Evolutionary conservation across 2,329 filamentous ascomycete genomes (phyloP), one percentile per base, ranked within the genome.

Genomic region (Mycocentrospora acerina): DNA sequence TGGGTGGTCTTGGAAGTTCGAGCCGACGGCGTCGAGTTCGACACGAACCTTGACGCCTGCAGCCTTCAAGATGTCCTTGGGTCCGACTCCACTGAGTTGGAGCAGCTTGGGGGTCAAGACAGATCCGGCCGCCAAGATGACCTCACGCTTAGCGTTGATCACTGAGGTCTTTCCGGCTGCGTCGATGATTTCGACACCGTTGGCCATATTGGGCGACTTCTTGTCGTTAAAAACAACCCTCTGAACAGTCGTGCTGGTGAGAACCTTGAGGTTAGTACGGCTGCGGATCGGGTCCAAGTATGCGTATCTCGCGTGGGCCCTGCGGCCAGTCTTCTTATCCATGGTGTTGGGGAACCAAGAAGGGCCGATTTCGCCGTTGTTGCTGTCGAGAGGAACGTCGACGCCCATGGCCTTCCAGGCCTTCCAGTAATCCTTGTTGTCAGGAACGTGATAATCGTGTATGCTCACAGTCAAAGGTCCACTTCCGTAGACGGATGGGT

Each of bases 51-150:
- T 27, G 17, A 66, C 48, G 22, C 56, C 57, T 3, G 59, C 57
- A 24, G 53, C 57, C 26, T 62, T 29, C n/a, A 65, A 42, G n/a
- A 61, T 42, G 11, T 44, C 40, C 42, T 46, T 57, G 18, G 59
- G 57, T 10, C 63, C 63, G 17, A 66, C 41, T 17, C 63, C 63
- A 33, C 56, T 61, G 11, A 64, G 46, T 40, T 63, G 56, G 7
- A 66, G 12, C 81, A 71, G 13, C 83, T 66, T 60, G 76, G 78
- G 3, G 74, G 82, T 7, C 76, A 80, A 49, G 75, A 73, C 33
- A 79, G 59, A 67, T 18, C 72, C 75, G 2, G 82, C 82, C 1
- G 79, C 79, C 2, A 86, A 59, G 17, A 86, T 72, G 8, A 85
- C 73, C 53, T 85, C 82, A 35, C 57, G 60, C 35, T 46, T 55